Evolutionary conservation across 2,329 filamentous ascomycete species (phyloP).

Genomic region (Myriosclerotinia scirpicola): DNA sequence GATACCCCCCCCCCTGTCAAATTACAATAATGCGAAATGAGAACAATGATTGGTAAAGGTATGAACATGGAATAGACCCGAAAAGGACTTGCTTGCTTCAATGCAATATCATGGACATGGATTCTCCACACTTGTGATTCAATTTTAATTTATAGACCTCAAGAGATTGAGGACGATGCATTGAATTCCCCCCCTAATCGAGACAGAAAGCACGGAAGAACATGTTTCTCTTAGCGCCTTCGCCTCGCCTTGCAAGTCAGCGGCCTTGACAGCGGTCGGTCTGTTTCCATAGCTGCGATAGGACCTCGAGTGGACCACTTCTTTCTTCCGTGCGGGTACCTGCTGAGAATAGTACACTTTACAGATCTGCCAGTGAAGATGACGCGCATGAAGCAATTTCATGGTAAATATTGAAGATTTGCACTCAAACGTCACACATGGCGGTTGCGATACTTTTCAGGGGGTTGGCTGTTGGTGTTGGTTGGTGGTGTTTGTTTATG

Average conservation of each 20-base stretch:
- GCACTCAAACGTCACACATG: slow-evolving; percentile 5
- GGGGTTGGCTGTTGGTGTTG: not conserved
- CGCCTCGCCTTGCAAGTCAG: not conserved
- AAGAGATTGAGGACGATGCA: not conserved
- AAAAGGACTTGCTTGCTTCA: not conserved
- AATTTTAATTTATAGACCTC: no score
- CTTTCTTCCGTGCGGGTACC: slow-evolving; percentile 14
- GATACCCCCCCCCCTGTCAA: not conserved
- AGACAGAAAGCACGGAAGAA: not conserved
- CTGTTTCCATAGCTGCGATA: slow-evolving; percentile 5
- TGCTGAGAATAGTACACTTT: slow-evolving; percentile 16
- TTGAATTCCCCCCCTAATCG: not conserved
- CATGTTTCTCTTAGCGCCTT: not conserved
- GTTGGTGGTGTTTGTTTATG: not conserved
- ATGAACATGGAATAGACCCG: not conserved
- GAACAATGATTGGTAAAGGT: not conserved
- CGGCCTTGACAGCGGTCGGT: slow-evolving; percentile 8
- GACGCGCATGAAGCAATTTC: slow-evolving; percentile 8
- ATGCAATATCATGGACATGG: slow-evolving; percentile 12
- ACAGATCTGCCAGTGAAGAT: not conserved
- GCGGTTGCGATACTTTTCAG: slow-evolving; percentile 9
- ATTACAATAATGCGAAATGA: not conserved
- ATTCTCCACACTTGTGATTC: not conserved
- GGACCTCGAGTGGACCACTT: not conserved
- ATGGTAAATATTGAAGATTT: not conserved